Evolutionary conservation across 2,329 filamentous ascomycete genomes (phyloP), one percentile per base, ranked within the genome.

Genomic region (Talaromyces sp.): DNA sequence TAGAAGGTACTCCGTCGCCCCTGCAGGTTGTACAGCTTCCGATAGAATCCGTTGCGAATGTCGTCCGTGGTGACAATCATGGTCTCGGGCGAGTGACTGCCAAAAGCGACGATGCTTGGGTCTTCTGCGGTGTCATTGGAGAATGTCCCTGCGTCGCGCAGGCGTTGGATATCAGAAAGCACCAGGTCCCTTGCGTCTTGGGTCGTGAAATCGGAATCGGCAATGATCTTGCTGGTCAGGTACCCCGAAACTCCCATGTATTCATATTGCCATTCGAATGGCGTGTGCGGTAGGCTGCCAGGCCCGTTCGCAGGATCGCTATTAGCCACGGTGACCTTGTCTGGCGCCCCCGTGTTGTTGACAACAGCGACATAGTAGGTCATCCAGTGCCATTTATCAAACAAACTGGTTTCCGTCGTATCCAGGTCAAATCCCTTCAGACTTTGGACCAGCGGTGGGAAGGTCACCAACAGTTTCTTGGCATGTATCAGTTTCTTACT

Each of bases 21-120:
- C 65, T 79, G 76, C 24, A 79, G 65, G 0, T 65, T 69, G 43
- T 77, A 74, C 41, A 75, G 63, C 9, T 74, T 59, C 50, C 72
- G 63, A 50, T 77, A 70, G 57, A 74, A 77, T 2, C 76, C 76
- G 3, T 58, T 65, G n/a, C 64, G 56, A 7, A 79, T 65, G 21
- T 69, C 67, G 1, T 68, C 65, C 0, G 64, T 58, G 1, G 70
- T 58, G 0, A 74, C 70, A n/a, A 67, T 65, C 59, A 72, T 65
- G 14, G 73, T 54, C 60, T 65, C 69, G 0, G 73, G 71, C 9
- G 60, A 63, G 19, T 75, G 73, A 24, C 57, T 50, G 1, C 27
- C 38, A 48, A 63, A 66, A 1, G 57, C 56, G 5, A 68, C 24
- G 5, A 65, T 62, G 43, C 66, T 57, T 1, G 66, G 58, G 3